Percentiles rank a stretch among this genome's conserved stretches.
These are phyloP conservation scores for Neophaeococcomyces mojaviensis DNA, from an alignment of 2,329 filamentous ascomycete species.

Conservation along the genomic window DNA sequence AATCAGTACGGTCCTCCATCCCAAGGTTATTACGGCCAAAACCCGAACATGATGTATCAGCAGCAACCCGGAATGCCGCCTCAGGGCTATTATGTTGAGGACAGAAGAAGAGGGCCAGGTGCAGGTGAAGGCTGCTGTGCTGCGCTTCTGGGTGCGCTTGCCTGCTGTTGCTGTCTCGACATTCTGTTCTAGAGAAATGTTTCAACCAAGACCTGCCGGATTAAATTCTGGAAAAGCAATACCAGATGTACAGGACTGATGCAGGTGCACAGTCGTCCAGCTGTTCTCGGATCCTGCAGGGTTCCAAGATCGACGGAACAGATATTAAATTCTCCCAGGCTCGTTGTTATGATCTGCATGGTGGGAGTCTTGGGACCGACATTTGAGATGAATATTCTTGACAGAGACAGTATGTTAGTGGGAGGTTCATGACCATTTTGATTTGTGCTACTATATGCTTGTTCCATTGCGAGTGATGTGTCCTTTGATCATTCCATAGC, in stretches of 20 bases:
- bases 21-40: slow-evolving; percentile 14
- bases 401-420: no score
- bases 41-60: slow-evolving; percentile 26
- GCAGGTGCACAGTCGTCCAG: no score
- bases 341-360: no score
- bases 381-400: no score
- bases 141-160: slow-evolving; percentile 38
- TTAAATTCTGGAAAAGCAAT: slow-evolving; percentile 25
- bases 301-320: no score
- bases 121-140: slow-evolving; percentile 34
- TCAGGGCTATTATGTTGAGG: slow-evolving; percentile 31
- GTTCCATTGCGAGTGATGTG: no score
- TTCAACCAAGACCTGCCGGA: slow-evolving; percentile 26
- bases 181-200: slow-evolving; percentile 41
- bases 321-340: no score
- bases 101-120: slow-evolving; percentile 27
- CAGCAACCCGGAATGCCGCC: slow-evolving; percentile 25
- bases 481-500: no score
- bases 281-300: no score
- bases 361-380: no score
- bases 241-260: slow-evolving; percentile 34
- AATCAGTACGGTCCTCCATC: slow-evolving; percentile 3
- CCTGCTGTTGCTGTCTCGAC: slow-evolving; percentile 32
- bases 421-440: no score
- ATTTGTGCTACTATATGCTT: no score